phyloP scores from a whole-genome alignment of 495 filamentous ascomycete genomes.

The Evernia prunastri region DNA sequence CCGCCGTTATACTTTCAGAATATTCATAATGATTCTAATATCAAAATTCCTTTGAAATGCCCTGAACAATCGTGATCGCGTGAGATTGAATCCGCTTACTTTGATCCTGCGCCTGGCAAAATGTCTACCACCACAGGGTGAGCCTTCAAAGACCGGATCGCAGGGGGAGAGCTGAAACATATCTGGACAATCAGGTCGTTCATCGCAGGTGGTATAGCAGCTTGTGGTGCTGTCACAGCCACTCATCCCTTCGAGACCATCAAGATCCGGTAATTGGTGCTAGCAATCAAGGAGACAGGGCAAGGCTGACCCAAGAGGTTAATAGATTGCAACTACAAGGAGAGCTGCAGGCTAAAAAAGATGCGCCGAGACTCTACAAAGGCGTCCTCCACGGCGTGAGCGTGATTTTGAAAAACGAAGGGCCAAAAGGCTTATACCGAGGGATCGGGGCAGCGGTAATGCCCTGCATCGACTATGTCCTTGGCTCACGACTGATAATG shows the following conservation, averaged over 20 bases:
- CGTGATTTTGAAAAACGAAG: conserved; percentile 90
- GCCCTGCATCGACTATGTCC: conserved; percentile 12
- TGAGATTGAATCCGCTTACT: background rate
- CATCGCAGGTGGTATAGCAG: conserved; percentile 90
- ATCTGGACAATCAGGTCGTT: conserved; percentile 51
- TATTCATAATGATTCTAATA: background rate
- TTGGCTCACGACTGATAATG: conserved; percentile 15
- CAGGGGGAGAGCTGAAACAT: background rate
- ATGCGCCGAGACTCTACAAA: conserved; percentile 78
- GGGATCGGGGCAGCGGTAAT: conserved; percentile 80
- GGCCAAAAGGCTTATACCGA: conserved; percentile 74
- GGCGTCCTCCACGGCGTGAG: conserved; percentile 89
- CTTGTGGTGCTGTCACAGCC: conserved; percentile 93
- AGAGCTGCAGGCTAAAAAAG: conserved; percentile 80
- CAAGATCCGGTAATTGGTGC: conserved; percentile 74
- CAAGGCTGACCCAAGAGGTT: conserved; percentile 8
- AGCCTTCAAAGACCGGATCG: conserved; percentile 8
- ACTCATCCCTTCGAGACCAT: conserved; percentile 98
- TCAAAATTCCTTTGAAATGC: background rate
- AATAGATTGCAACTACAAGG: conserved; percentile 88
- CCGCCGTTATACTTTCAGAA: background rate
- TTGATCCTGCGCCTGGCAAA: background rate
- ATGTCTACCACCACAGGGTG: conserved; percentile 54
- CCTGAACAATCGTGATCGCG: background rate
- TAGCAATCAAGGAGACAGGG: background rate